Base-by-base conservation (phyloP, 345 rosid genomes). In the Dimocarpus longan region DNA sequence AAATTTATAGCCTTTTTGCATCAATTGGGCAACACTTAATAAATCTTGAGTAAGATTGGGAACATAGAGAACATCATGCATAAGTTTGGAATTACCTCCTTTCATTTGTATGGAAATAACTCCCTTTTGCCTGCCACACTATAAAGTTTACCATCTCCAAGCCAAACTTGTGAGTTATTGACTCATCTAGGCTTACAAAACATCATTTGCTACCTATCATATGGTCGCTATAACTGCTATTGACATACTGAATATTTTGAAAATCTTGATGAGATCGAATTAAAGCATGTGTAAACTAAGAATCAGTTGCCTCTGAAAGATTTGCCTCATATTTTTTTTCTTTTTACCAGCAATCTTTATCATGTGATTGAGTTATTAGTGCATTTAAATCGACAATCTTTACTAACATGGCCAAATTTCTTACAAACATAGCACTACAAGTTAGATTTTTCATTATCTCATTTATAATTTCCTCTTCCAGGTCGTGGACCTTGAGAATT, bases 1-100 rank as follows among this genome's bases (percentile, higher is more conserved):
- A 5, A 44, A 5, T 44, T 44, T 57, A 44, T 70, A 46, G 0
- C 22, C 28, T 9, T 70, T 70, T 2, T 9, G 2, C 19, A 70
- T 1, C 6, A 70, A n/a, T 9, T 70, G 56, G 1, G 22, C 59
- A 2, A 70, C 37, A 12, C 32, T 70, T n/a, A 70, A 70, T 11
- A 70, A 46, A 44, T 70, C 39, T 44, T 70, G 59, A 43, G 59
- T n/a, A 5, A 70, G 46, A n/a, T 46, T 9, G 39, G 32, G 73
- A 46, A 70, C 56, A 70, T 70, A 70, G 15, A 70, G 37, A 8
- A 70, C 73, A 70, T 70, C 73, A 70, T 70, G 32, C 10, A 70
- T 70, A 5, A 70, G 54, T 44, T 70, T 70, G 7, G 59, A 70
- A 10, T 42, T n/a, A 44, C 73, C 73, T 70, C 59, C 3, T n/a